Evolutionary conservation across 2,329 filamentous ascomycete genomes (phyloP), one percentile per base, ranked within the genome.

Genomic region (Pseudogymnoascus sp.): DNA sequence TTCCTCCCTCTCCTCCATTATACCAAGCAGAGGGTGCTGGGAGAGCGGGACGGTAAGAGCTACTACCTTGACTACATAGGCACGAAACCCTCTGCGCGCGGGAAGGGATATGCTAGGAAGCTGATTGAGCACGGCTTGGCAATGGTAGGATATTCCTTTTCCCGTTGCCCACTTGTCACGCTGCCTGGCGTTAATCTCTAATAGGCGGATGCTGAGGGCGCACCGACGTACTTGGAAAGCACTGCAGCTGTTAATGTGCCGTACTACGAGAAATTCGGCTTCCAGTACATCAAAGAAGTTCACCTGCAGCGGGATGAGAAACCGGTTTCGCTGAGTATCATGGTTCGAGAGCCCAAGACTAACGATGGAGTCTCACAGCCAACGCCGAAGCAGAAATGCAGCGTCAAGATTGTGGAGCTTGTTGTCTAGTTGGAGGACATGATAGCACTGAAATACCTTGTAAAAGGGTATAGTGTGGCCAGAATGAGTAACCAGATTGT

Each of bases 41-140:
- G 88, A 21, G 79, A 82, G 40, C 82, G 85, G 60, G 87, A 91
- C 72, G 74, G 79, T 68, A 80, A 89, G 65, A 86, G 84, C 72
- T 95, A 90, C 82, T 95, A 95, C 74, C 85, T 96, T 62, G 89
- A 92, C 59, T 95, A 93, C 75, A 80, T 96, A 66, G 91, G 90
- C 66, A 92, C 89, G 60, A 89, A 87, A 74, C 85, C 59, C 28
- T 81, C 79, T 66, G 85, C 87, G 4, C 84, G 88, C 65, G 85
- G 89, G 59, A 87, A 87, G 69, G 90, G 91, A 10, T 90, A 90
- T 74, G 89, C 86, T 14, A 81, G 81, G 68, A 87, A 85, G 76
- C 80, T 93, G 66, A 84, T 95, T 67, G 81, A 86, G 73, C 80
- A 90, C 72, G 87, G 91, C 76, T 86, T 87, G 61, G 77, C 75